Evolutionary conservation across 805 yeast genomes (phyloP).

Genomic region (Candida vartiovaarae): DNA sequence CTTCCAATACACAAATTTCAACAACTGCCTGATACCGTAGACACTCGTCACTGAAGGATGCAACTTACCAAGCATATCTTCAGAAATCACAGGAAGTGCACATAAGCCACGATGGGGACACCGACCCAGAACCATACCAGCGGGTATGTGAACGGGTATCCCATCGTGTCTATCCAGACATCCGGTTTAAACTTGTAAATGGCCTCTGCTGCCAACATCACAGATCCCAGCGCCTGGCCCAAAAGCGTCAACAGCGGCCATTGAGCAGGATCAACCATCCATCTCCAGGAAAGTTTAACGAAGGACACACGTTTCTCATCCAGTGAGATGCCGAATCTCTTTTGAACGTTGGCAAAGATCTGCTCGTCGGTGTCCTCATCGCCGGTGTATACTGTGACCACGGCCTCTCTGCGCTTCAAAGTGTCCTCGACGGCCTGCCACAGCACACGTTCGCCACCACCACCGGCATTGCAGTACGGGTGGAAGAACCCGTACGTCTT

Average conservation of each 20-base stretch:
- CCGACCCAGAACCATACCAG: constrained; percentile 47
- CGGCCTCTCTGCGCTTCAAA: constrained; percentile 35
- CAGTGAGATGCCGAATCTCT: constrained; percentile 49
- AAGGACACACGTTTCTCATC: constrained; percentile 52
- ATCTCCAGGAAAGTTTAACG: constrained; percentile 48
- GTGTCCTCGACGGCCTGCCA: constrained; percentile 90
- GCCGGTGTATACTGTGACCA: constrained; percentile 70
- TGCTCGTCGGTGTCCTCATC: constrained; percentile 43
- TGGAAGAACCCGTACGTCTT: constrained; percentile 80
- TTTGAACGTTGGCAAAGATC: constrained; percentile 44
- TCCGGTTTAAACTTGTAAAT: constrained; percentile 65
- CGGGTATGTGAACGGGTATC: constrained; percentile 83
- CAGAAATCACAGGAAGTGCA: constrained; percentile 91
- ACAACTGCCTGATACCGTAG: constrained; percentile 20
- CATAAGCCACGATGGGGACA: constrained; percentile 78
- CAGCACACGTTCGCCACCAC: constrained; percentile 95
- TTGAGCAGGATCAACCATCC: constrained; percentile 57
- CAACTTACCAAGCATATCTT: constrained; percentile 74
- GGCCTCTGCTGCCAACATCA: constrained; percentile 64
- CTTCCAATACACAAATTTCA: constrained; percentile 66
- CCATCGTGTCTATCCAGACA: constrained; percentile 91
- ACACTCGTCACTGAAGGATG: constrained; percentile 23
- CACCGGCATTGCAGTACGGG: constrained; percentile 93
- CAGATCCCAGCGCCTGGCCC: constrained; percentile 84
- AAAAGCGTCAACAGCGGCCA: constrained; percentile 79